Conservation (phyloP, 441 rosid species). For the California macrophylla region DNA sequence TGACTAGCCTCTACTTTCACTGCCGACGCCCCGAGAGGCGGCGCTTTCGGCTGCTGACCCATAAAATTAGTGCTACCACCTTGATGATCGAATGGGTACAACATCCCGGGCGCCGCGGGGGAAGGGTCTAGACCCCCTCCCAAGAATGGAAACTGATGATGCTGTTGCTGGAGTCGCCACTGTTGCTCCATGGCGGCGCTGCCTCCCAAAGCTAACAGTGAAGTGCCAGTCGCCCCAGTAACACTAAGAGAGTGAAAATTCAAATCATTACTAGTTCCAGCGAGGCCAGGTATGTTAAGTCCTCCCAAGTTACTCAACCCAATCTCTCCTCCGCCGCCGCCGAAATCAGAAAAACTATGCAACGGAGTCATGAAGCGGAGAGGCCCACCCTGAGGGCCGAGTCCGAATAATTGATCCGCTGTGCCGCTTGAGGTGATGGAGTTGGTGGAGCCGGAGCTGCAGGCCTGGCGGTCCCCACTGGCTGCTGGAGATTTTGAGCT, state of each 20-base stretch:
- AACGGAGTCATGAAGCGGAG: constrained; percentile 51
- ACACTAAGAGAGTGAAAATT: constrained; percentile 29
- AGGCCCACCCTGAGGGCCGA: constrained; percentile 47
- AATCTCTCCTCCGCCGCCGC: constrained; percentile 28
- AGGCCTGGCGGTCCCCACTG: constrained; percentile 29
- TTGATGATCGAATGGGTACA: constrained; percentile 42
- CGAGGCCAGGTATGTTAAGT: constrained; percentile 21
- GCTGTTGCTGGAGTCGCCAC: constrained; percentile 47
- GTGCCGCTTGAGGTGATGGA: constrained; percentile 36
- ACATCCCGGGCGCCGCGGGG: constrained; percentile 8
- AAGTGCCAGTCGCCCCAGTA: constrained; percentile 16
- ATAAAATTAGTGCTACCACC: constrained; percentile 24
- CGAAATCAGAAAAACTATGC: constrained; percentile 44
- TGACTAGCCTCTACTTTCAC: constrained; percentile 66
- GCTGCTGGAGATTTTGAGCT: constrained; percentile 36
- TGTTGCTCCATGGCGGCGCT: constrained; percentile 38
- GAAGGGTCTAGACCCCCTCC: constrained; percentile 47
- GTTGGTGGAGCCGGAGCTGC: constrained; percentile 33
- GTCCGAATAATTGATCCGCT: constrained; percentile 34
- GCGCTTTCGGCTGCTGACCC: constrained; percentile 28
- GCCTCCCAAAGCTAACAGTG: constrained; percentile 16
- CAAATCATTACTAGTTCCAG: constrained; percentile 40
- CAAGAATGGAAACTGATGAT: constrained; percentile 36
- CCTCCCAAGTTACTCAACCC: constrained; percentile 38
- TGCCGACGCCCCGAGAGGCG: constrained; percentile 33